Percentiles rank a stretch among this genome's conserved stretches.
Conservation (phyloP, 768 basidiomycete genomes). For the Russula dissimulans region DNA sequence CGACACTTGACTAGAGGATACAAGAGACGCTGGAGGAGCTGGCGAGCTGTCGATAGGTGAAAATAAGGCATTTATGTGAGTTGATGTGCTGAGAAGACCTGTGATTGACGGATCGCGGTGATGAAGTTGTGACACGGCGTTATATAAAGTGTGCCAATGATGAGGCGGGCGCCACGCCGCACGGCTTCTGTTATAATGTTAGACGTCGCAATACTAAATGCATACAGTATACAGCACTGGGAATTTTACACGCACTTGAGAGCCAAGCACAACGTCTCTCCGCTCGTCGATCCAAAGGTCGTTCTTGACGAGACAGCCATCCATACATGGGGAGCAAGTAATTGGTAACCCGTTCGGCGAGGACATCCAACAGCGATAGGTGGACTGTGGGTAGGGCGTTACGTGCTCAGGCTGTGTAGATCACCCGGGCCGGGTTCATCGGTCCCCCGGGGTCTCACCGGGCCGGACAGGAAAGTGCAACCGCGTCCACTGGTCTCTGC, state of each 20-base stretch:
- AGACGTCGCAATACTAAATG: conserved; percentile 58
- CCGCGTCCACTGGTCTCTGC: no score
- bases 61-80: conserved; percentile 40
- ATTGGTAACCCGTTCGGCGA: conserved; percentile 69
- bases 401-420: no score
- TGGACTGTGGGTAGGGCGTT: not conserved
- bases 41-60: conserved; percentile 27
- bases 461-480: no score
- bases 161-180: conserved; percentile 64
- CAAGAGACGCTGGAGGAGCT: conserved; percentile 19
- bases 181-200: conserved; percentile 65
- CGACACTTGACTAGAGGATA: conserved; percentile 10
- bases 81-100: conserved; percentile 74
- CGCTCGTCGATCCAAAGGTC: conserved; percentile 78
- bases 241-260: conserved; percentile 40
- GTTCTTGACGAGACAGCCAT: conserved; percentile 62
- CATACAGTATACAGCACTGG: not conserved
- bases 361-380: conserved; percentile 20
- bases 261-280: conserved; percentile 64
- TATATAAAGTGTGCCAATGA: conserved; percentile 80
- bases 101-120: conserved; percentile 90
- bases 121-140: conserved; percentile 85
- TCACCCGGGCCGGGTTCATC: no score
- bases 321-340: conserved; percentile 72
- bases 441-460: no score